Evolutionary conservation across 2,329 filamentous ascomycete species (phyloP).

Genomic region (Nothomitra cinnamomea): DNA sequence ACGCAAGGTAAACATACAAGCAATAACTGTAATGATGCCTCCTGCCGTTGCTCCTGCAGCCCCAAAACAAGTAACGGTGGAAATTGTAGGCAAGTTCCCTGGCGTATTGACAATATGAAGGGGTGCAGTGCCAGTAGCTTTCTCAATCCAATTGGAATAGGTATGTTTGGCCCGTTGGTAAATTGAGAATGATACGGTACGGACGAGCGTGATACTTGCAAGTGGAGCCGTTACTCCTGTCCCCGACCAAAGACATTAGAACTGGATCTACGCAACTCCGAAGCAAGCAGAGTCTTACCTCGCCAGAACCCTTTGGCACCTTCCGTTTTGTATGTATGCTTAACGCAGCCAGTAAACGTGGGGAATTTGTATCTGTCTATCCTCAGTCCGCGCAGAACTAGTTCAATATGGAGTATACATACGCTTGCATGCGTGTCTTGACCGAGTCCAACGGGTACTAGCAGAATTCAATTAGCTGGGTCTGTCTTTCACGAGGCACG

Average conservation of each 20-base stretch:
- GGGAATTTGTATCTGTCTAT: conserved; percentile 46
- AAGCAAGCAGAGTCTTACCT: conserved; percentile 33
- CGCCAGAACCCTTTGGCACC: conserved; percentile 63
- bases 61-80: conserved; percentile 61
- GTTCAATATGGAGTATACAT: conserved; percentile 12
- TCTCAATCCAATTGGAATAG: conserved; percentile 53
- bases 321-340: conserved; percentile 58
- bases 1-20: conserved; percentile 32
- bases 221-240: conserved; percentile 64
- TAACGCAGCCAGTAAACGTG: conserved; percentile 57
- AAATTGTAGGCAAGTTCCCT: conserved; percentile 53
- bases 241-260: conserved; percentile 6
- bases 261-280: conserved; percentile 3
- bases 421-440: conserved; percentile 76
- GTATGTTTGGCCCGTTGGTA: conserved; percentile 63
- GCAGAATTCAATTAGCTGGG: conserved; percentile 4
- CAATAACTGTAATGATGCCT: conserved; percentile 61
- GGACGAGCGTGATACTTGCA: conserved; percentile 58
- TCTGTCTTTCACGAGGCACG: background rate
- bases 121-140: conserved; percentile 49
- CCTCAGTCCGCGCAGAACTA: background rate
- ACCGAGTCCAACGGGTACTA: conserved; percentile 73
- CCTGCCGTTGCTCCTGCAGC: conserved; percentile 64
- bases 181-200: conserved; percentile 63
- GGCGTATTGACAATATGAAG: conserved; percentile 53